These are phyloP conservation scores for Dothideomycetes sp. DNA, from an alignment of 2,329 filamentous ascomycete genomes.

Conservation along the genomic window DNA sequence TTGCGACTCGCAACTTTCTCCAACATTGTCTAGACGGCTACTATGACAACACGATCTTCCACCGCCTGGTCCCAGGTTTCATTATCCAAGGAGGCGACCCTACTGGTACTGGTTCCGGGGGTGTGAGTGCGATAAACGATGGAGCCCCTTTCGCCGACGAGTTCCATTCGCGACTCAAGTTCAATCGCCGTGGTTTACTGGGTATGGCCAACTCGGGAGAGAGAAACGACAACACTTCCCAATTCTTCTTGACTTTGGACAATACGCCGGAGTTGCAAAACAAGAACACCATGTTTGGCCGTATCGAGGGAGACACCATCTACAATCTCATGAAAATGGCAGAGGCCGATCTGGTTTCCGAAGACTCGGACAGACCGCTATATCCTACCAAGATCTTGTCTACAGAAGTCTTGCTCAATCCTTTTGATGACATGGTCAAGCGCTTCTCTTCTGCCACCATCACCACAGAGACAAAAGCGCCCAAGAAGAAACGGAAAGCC, in stretches of 20 bases:
- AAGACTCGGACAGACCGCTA: constrained; percentile 70
- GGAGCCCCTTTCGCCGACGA: constrained; percentile 79
- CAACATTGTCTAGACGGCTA: constrained; percentile 93
- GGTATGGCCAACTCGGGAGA: constrained; percentile 90
- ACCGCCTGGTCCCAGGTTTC: constrained; percentile 84
- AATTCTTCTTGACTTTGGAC: constrained; percentile 92
- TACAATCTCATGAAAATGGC: constrained; percentile 94
- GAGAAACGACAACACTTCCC: constrained; percentile 76
- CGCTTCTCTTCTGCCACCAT: constrained; percentile 48
- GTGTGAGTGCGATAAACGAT: constrained; percentile 85
- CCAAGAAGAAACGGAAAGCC: constrained; percentile 50
- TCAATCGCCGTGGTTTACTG: constrained; percentile 79
- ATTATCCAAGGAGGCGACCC: constrained; percentile 93
- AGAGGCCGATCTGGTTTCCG: constrained; percentile 68
- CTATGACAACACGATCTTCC: constrained; percentile 89
- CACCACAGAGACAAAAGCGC: constrained; percentile 37
- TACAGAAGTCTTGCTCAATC: constrained; percentile 70
- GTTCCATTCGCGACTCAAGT: constrained; percentile 84
- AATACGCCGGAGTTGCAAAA: constrained; percentile 74
- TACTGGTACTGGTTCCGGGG: constrained; percentile 82
- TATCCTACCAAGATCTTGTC: constrained; percentile 74
- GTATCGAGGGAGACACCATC: constrained; percentile 86
- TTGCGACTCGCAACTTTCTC: constrained; percentile 89
- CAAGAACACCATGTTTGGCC: constrained; percentile 88
- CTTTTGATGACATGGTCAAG: constrained; percentile 72